Percentiles rank a stretch among this genome's conserved stretches.
These are phyloP conservation scores for Noccaea bulbosa DNA, from an alignment of 345 rosid genomes.

Conservation along the genomic window DNA sequence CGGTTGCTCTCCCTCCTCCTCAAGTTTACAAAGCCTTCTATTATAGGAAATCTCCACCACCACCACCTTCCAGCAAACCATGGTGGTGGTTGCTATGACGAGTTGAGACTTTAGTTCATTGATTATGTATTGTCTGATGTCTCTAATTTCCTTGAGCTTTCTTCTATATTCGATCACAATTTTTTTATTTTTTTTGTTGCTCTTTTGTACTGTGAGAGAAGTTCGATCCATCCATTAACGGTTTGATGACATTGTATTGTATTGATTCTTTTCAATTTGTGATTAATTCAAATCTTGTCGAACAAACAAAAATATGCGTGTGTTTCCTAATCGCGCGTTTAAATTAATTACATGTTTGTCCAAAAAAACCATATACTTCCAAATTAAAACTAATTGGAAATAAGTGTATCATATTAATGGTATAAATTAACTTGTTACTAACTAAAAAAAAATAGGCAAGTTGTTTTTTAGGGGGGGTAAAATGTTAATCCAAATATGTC, in stretches of 20 bases:
- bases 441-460: too few relatives aligned
- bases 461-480: too few relatives aligned
- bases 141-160: conserved; percentile 7
- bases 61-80: conserved; percentile 39
- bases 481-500: too few relatives aligned
- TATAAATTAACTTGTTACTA: too few relatives aligned
- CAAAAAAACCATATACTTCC: too few relatives aligned
- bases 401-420: too few relatives aligned
- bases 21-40: conserved; percentile 36
- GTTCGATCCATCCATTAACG: conserved; percentile 13
- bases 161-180: neutral
- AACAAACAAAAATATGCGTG: neutral
- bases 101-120: conserved; percentile 16
- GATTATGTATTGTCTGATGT: conserved; percentile 13
- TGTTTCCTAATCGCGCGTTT: neutral
- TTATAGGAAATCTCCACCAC: conserved; percentile 41
- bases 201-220: conserved; percentile 13
- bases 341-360: neutral
- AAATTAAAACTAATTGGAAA: too few relatives aligned
- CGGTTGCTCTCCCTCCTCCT: conserved; percentile 13
- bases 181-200: neutral
- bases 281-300: neutral
- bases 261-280: conserved; percentile 20
- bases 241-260: neutral
- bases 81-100: conserved; percentile 41